Base-by-base conservation (phyloP, 1,284 basidiomycete species). In the Spongiforma sp. region DNA sequence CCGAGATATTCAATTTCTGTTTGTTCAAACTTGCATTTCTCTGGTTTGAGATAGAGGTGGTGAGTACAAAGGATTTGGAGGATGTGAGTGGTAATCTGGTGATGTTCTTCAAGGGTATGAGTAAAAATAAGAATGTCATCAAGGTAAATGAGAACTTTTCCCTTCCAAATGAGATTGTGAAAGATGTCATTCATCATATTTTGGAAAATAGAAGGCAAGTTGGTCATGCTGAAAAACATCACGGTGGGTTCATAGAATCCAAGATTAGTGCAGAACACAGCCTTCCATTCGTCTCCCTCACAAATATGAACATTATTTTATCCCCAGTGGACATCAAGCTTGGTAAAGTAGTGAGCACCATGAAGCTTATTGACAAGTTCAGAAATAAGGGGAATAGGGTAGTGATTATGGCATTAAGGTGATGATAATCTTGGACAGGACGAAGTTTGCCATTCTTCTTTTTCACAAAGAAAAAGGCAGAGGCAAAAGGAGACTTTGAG, bases 161-260 rank as follows among this genome's bases (percentile, higher is more conserved):
- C 17, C 36, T 37, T 37, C 10, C 9, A 17, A 37, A 37, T 37
- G 17, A 37, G 17, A 37, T 37, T 17, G 17, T 37, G 36, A 37
- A 37, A 37, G 17, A 37, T 37, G 17, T 37, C 36, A 19, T 66
- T 63, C 65, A 66, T 66, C 0, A 64, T 19, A 1, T 57, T 65
- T 50, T 79, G 78, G 52, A 79, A 76, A 1, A 72, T 79, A 0
- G 73, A 61, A 0, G 73, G 76, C 0, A 77, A 72, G 58, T 80
- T 65, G 9, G 36, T 37, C 36, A 37, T 37, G 17, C 36, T 17
- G n/a, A 37, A 37, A 37, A 37, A 37, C 36, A 80, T 80, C 7
- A 80, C 76, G 0, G 64, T 26, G 59, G 76, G 79, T 56, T 80
- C 71, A 48, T 72, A 79, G 1, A 77, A 58, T 0, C 65, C 55